These are phyloP conservation scores for Magnolia kwangsiensis DNA, from an alignment of 164 flowering plant species.

Conservation along the genomic window DNA sequence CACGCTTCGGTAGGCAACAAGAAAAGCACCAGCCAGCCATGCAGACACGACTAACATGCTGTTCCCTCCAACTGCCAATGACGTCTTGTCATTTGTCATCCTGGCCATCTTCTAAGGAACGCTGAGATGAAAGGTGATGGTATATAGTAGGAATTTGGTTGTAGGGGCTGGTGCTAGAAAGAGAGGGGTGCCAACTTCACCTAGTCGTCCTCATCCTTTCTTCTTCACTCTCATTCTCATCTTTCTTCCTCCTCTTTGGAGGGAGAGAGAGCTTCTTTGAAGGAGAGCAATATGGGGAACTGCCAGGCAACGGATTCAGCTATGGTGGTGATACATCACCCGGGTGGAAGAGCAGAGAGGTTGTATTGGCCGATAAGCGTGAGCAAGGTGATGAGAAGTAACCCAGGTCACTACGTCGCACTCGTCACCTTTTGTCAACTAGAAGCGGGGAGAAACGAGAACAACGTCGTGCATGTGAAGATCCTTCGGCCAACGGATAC, in stretches of 20 bases:
- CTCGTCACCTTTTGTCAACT: slow-evolving; percentile 41
- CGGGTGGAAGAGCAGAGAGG: slow-evolving; percentile 63
- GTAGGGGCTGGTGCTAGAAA: slow-evolving; percentile 13
- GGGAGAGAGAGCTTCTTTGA: background rate
- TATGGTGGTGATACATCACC: slow-evolving; percentile 66
- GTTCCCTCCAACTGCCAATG: slow-evolving; percentile 1
- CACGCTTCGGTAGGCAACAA: slow-evolving; percentile 12
- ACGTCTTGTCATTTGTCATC: slow-evolving; percentile 10
- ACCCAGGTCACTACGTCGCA: slow-evolving; percentile 88
- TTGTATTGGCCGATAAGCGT: slow-evolving; percentile 66
- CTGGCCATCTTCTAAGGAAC: slow-evolving; percentile 9
- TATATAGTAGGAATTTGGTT: background rate
- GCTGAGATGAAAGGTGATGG: background rate
- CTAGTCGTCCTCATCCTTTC: background rate
- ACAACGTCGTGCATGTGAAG: slow-evolving; percentile 63
- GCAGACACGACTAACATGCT: slow-evolving; percentile 7
- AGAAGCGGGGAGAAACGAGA: slow-evolving; percentile 12
- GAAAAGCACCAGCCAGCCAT: background rate
- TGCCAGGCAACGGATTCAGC: slow-evolving; percentile 92
- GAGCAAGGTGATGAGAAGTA: slow-evolving; percentile 64
- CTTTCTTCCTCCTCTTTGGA: slow-evolving; percentile 6
- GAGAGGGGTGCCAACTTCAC: slow-evolving; percentile 5
- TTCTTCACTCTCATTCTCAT: slow-evolving; percentile 2
- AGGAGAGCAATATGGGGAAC: slow-evolving; percentile 59
- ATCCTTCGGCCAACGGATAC: slow-evolving; percentile 78